Conservation (phyloP, 176 grass and related monocot genomes). For the Oryza australiensis region DNA sequence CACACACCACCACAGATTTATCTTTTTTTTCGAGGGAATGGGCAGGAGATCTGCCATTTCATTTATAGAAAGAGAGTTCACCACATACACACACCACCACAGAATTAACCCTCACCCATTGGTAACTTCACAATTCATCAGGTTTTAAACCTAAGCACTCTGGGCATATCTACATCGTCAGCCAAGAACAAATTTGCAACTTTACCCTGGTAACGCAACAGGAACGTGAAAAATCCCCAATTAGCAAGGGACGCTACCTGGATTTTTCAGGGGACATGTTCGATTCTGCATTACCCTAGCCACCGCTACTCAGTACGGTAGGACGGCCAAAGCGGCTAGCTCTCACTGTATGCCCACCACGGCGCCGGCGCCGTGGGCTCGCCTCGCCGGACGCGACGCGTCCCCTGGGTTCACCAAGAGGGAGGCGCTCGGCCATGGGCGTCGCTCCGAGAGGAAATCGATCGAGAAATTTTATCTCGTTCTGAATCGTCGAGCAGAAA, state of each 20-base stretch:
- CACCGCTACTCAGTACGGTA: conserved; percentile 22
- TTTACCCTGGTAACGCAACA: background rate
- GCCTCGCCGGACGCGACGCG: conserved; percentile 32
- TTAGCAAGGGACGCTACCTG: background rate
- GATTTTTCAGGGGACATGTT: background rate
- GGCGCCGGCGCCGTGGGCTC: background rate
- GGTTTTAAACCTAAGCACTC: background rate
- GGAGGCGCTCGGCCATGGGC: conserved; percentile 47
- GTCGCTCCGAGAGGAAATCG: background rate
- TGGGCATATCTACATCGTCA: background rate
- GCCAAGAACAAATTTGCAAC: background rate
- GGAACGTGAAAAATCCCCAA: background rate
- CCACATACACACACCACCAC: background rate
- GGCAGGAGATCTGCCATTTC: no score
- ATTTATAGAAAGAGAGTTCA: no score
- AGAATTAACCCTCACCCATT: background rate
- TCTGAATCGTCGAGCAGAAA: background rate
- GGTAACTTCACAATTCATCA: background rate
- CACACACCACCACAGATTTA: background rate
- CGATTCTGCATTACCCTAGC: conserved; percentile 6
- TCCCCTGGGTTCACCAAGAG: conserved; percentile 33
- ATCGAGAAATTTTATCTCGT: no score
- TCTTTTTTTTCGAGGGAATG: no score
- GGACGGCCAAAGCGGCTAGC: conserved; percentile 29
- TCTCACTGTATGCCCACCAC: conserved; percentile 36